Percentiles rank a stretch among this genome's conserved stretches.
These are phyloP conservation scores for Dioszegia crocea DNA, from an alignment of 768 basidiomycete genomes.

Conservation along the genomic window DNA sequence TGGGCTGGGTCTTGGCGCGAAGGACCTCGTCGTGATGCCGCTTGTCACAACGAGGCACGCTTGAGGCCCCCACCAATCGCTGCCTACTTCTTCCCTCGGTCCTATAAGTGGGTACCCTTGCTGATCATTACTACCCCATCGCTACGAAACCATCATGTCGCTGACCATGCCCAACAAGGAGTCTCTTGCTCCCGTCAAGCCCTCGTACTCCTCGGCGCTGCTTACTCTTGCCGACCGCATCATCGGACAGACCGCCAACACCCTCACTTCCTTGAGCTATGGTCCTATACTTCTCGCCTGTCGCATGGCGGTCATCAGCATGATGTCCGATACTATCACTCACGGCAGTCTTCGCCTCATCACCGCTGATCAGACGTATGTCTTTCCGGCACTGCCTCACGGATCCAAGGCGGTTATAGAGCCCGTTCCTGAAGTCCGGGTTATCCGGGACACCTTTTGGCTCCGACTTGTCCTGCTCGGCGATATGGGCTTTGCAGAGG, in stretches of 20 bases:
- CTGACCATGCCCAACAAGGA: too few relatives aligned
- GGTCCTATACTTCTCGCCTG: slow-evolving; percentile 19
- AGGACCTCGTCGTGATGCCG: too few relatives aligned
- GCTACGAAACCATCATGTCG: too few relatives aligned
- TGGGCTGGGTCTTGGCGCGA: too few relatives aligned
- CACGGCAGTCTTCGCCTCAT: slow-evolving; percentile 27
- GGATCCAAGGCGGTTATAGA: too few relatives aligned
- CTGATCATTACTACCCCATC: too few relatives aligned
- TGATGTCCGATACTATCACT: slow-evolving; percentile 31
- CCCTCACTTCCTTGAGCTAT: slow-evolving; percentile 22
- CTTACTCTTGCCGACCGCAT: slow-evolving; percentile 23
- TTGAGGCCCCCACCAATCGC: too few relatives aligned
- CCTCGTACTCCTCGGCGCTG: slow-evolving; percentile 10
- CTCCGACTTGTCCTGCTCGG: slow-evolving; percentile 53
- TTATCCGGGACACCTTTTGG: slow-evolving; percentile 46
- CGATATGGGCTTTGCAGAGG: slow-evolving; percentile 70
- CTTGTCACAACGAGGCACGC: too few relatives aligned
- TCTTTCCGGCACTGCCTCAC: background rate
- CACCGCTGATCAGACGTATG: slow-evolving; percentile 2
- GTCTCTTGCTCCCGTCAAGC: too few relatives aligned
- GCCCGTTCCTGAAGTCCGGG: slow-evolving; percentile 29
- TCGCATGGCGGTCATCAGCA: slow-evolving; percentile 27
- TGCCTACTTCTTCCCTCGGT: too few relatives aligned
- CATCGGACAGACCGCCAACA: slow-evolving; percentile 9
- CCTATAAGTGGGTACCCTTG: too few relatives aligned